Base-by-base conservation (phyloP, 441 rosid species). In the Oxalis stricta region DNA sequence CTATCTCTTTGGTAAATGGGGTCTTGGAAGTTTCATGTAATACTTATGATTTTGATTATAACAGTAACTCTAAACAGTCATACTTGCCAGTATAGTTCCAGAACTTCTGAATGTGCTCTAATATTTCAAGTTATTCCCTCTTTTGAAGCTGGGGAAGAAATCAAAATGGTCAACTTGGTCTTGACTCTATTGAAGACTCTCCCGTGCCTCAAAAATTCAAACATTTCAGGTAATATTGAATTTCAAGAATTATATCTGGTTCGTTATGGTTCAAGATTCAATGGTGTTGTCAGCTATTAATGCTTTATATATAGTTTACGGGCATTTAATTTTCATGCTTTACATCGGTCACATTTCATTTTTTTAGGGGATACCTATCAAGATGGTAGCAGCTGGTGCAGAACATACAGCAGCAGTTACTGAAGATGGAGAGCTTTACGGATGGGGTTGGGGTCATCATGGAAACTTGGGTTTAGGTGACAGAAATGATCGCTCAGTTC, bases 381-480 rank as follows among this genome's bases (percentile, higher is more conserved):
- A 79, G 79, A 69, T 81, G 94, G 95, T 91, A 24, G 94, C 99
- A 46, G 96, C 96, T 59, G 99, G 99, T 59, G 99, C 96, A 39
- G 99, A 91, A 59, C 99, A 91, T 74, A 81, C 93, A 48, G 96
- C 84, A 40, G 99, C 99, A 44, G 75, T 86, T 48, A 66, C 99
- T 43, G 93, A 83, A 72, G 79, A 74, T 57, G 99, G 99, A 64
- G 83, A 72, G 26, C 87, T 91, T 17, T 86, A 83, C 66, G 99
- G 99, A 55, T 91, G 99, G 99, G 99, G 99, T 1, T 86, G 99
- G 96, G 99, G 99, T 7, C 61, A 91, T 33, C 86, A 91, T 56
- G 98, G 96, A 33, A 91, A 91, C 73, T 59, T 91, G 77, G 99
- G 99, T 55, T 70, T 91, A 23, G 99, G 99, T 40, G 99, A 91